Percentiles rank a stretch among this genome's conserved stretches.
phyloP scores from a whole-genome alignment of 805 yeast species.

The Jamesozyma piceae region DNA sequence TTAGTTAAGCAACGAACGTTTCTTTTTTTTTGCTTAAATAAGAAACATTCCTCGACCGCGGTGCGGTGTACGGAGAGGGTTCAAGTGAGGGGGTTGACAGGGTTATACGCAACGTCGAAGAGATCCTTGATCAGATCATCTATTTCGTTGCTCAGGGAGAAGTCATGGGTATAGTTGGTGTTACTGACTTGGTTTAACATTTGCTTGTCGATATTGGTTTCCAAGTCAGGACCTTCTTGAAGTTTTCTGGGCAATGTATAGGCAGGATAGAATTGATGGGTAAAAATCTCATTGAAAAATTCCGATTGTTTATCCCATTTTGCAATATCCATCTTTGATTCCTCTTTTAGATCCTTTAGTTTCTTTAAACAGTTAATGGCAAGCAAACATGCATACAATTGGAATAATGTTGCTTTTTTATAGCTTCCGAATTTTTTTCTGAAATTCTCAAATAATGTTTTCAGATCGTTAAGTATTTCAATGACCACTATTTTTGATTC shows the following conservation, averaged over 20 bases:
- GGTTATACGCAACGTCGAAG: slow-evolving; percentile 21
- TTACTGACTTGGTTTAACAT: slow-evolving; percentile 22
- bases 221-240: slow-evolving; percentile 18
- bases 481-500: slow-evolving; percentile 22
- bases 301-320: slow-evolving; percentile 13
- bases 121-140: slow-evolving; percentile 30
- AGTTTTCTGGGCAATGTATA: slow-evolving; percentile 19
- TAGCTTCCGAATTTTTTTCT: slow-evolving; percentile 18
- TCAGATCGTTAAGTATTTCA: slow-evolving; percentile 25
- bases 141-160: slow-evolving; percentile 30
- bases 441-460: slow-evolving; percentile 23
- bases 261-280: slow-evolving; percentile 17
- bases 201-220: slow-evolving; percentile 20
- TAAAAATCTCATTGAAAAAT: slow-evolving; percentile 22
- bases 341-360: slow-evolving; percentile 7
- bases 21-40: neutral
- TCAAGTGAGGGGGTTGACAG: slow-evolving; percentile 8
- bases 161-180: slow-evolving; percentile 26
- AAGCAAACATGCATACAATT: slow-evolving; percentile 28
- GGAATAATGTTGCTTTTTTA: slow-evolving; percentile 23
- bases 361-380: slow-evolving; percentile 25
- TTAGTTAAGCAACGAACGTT: neutral
- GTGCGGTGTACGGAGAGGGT: neutral
- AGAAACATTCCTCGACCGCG: too few relatives aligned
- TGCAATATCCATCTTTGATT: neutral